Evolutionary conservation across 331 rosid genomes (phyloP).

Genomic region (Cucumis variabilis): DNA sequence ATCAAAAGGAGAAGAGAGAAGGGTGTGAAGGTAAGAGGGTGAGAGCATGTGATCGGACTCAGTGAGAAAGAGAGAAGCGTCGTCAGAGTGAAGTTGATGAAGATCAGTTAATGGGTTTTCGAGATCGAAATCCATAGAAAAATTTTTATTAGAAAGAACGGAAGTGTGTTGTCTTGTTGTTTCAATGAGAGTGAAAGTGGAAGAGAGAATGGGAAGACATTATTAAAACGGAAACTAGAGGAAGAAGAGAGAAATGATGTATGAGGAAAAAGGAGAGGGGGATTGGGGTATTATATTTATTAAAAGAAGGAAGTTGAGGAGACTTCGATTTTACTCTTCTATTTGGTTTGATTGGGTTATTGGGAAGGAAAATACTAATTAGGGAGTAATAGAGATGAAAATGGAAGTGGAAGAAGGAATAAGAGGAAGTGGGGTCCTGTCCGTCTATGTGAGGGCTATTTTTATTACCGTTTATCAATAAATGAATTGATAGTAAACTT

Average conservation of each 20-base stretch:
- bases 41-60: constrained; percentile 92
- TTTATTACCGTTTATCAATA: no score
- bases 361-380: neutral
- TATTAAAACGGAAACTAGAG: neutral
- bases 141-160: neutral
- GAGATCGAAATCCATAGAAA: constrained; percentile 86
- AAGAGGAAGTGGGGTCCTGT: neutral
- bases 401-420: neutral
- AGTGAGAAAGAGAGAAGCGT: constrained; percentile 64
- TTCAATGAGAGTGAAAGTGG: constrained; percentile 1
- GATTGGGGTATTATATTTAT: no score
- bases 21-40: constrained; percentile 53
- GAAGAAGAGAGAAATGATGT: constrained; percentile 27
- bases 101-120: constrained; percentile 79
- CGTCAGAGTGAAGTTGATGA: constrained; percentile 45
- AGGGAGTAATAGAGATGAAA: neutral
- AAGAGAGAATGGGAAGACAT: constrained; percentile 39
- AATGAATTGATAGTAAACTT: no score
- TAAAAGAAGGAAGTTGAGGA: no score
- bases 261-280: constrained; percentile 22
- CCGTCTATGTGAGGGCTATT: neutral
- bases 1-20: constrained; percentile 49
- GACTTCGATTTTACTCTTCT: no score
- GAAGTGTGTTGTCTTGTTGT: no score
- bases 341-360: neutral